Evolutionary conservation across 305 asterid genomes (phyloP), one percentile per base, ranked within the genome.

Genomic region (Euphrasia arctica): DNA sequence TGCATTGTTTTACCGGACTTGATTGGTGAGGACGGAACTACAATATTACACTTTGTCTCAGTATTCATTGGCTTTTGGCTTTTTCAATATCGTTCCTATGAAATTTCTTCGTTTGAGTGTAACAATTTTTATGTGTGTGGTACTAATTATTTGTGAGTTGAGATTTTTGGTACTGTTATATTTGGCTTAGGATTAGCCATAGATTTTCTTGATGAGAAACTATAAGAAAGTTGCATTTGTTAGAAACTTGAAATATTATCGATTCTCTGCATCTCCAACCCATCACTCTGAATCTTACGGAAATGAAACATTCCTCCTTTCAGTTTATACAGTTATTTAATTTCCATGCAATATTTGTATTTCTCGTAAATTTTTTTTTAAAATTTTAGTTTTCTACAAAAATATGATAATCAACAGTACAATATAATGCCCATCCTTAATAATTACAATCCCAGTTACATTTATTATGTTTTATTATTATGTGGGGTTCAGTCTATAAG

Each of bases 1-100:
- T 93, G 66, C 98, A 93, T 64, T 61, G 27, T 43, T 72, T 52
- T 66, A 82, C 95, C 2, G 98, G 97, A 41, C 64, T 83, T 34
- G 15, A 82, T 69, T 93, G 98, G 97, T 90, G 77, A 68, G 85
- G 62, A 43, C 25, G 48, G 5, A 42, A 42, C 22, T 41, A 13
- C 13, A 7, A n/a, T 68, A 68, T 60, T 47, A 4, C 15, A 27
- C 25, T 69, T 74, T 54, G 69, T 70, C 14, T 74, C 27, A 7
- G 4, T 2, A 14, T 50, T 60, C 7, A 22, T 25, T 25, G 22
- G n/a, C 22, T 47, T 25, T 48, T 28, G 2, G 25, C 4, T 15
- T 6, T 52, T 15, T 55, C 12, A 28, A 12, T 43, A 29, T 43
- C 49, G 11, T 22, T 12, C 11, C 9, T 28, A 4, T n/a, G n/a